Evolutionary conservation across 2,329 filamentous ascomycete species (phyloP).

Genomic region (Hypoxylon sp.): DNA sequence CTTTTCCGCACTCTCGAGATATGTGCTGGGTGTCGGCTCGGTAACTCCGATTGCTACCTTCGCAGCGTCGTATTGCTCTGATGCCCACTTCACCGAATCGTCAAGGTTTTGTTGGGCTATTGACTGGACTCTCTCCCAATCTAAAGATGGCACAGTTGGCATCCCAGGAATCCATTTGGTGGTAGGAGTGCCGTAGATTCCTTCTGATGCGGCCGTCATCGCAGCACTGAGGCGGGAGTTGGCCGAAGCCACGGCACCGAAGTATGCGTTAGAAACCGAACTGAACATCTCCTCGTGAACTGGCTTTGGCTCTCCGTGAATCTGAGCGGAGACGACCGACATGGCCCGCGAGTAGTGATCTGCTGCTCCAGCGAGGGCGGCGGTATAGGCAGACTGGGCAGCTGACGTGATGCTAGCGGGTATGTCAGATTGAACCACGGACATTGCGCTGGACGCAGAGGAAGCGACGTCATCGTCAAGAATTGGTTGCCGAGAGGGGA

Average conservation of each 20-base stretch:
- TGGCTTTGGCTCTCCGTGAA: conserved; percentile 78
- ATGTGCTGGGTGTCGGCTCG: conserved; percentile 71
- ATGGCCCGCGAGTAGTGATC: conserved; percentile 77
- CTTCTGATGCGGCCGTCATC: conserved; percentile 66
- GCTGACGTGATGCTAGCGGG: conserved; percentile 60
- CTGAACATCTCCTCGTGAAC: conserved; percentile 78
- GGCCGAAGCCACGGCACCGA: conserved; percentile 73
- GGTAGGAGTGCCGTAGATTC: conserved; percentile 64
- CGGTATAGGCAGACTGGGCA: conserved; percentile 72
- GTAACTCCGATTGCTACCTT: conserved; percentile 75
- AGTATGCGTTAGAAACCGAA: conserved; percentile 78
- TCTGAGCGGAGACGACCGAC: conserved; percentile 75
- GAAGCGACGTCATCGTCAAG: conserved; percentile 64
- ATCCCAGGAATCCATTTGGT: conserved; percentile 56
- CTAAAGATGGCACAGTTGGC: conserved; percentile 58
- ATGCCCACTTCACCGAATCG: conserved; percentile 79
- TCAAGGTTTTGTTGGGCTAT: conserved; percentile 79
- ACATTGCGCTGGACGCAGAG: conserved; percentile 56
- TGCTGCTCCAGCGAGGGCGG: conserved; percentile 76
- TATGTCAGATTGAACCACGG: conserved; percentile 55
- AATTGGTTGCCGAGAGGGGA: conserved; percentile 64
- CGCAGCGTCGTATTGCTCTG: conserved; percentile 78
- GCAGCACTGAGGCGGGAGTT: conserved; percentile 71
- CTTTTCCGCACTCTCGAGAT: conserved; percentile 55
- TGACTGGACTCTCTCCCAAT: conserved; percentile 69